A percentile compares a stretch with the other conserved stretches of the same genome.
These are phyloP conservation scores for Halenospora varia DNA, from an alignment of 495 filamentous ascomycete species.

Conservation along the genomic window DNA sequence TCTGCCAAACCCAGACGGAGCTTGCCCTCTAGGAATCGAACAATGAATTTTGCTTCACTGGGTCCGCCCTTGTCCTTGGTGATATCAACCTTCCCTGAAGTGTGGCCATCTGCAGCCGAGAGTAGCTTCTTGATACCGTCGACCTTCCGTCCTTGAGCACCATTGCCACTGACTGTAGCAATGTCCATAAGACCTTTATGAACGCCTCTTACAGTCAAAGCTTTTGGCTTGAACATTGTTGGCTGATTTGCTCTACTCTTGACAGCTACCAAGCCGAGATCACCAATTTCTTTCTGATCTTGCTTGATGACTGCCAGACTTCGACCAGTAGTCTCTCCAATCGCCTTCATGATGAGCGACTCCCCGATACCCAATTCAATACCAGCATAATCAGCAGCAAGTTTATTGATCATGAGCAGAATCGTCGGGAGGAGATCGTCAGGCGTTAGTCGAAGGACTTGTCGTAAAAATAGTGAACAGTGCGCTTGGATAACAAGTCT, in stretches of 20 bases:
- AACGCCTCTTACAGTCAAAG: slow-evolving; percentile 80
- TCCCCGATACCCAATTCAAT: slow-evolving; percentile 97
- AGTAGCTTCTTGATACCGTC: slow-evolving; percentile 92
- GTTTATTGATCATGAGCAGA: slow-evolving; percentile 94
- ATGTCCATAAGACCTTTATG: slow-evolving; percentile 86
- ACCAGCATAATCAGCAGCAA: slow-evolving; percentile 93
- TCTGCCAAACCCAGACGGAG: slow-evolving; percentile 87
- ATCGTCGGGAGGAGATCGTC: slow-evolving; percentile 83
- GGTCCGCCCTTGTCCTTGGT: slow-evolving; percentile 88
- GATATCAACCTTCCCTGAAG: slow-evolving; percentile 77
- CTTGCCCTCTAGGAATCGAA: slow-evolving; percentile 92
- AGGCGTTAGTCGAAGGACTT: slow-evolving; percentile 88
- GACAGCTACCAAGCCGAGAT: slow-evolving; percentile 89
- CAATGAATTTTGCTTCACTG: slow-evolving; percentile 90
- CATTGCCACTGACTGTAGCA: slow-evolving; percentile 80
- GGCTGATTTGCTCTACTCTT: slow-evolving; percentile 91
- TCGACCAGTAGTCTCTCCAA: slow-evolving; percentile 89
- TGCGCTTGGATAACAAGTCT: slow-evolving; percentile 80
- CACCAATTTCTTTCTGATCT: slow-evolving; percentile 94
- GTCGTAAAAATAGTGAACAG: slow-evolving; percentile 85
- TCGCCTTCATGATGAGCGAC: slow-evolving; percentile 96
- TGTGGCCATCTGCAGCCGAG: slow-evolving; percentile 73
- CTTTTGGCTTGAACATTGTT: slow-evolving; percentile 96
- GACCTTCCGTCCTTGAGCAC: slow-evolving; percentile 85
- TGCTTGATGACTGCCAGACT: slow-evolving; percentile 82